Conservation (phyloP, 768 basidiomycete genomes). For the Auriculariales sp. region DNA sequence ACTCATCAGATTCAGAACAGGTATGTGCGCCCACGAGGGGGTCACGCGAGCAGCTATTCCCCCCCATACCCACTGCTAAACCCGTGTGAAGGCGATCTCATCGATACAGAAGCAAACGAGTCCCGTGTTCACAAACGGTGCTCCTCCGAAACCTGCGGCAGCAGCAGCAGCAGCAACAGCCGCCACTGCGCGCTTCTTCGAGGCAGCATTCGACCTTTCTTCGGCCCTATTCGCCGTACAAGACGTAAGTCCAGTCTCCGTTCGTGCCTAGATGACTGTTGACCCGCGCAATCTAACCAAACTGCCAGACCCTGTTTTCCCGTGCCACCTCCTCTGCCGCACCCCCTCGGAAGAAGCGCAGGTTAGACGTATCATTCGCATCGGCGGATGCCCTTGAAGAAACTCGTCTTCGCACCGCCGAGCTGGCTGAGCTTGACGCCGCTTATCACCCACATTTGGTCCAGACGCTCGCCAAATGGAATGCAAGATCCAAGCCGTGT, state of each 20-base stretch:
- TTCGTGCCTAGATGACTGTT: not conserved
- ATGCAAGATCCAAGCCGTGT: conserved; percentile 85
- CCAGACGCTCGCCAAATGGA: conserved; percentile 86
- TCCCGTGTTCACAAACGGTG: too few species aligned
- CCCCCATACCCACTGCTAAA: too few species aligned
- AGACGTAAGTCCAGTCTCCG: conserved; percentile 30
- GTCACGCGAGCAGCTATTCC: too few species aligned
- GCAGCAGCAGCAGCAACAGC: too few species aligned
- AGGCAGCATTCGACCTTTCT: conserved; percentile 44
- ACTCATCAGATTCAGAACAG: too few species aligned
- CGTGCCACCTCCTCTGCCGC: not conserved
- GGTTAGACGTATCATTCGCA: conserved; percentile 28
- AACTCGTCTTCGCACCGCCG: conserved; percentile 21
- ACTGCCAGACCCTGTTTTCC: not conserved
- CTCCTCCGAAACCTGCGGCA: too few species aligned
- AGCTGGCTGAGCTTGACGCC: conserved; percentile 33
- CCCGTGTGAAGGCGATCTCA: too few species aligned
- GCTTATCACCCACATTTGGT: conserved; percentile 57
- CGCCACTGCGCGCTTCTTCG: conserved; percentile 40
- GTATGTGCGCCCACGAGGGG: too few species aligned
- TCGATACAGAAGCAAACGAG: too few species aligned
- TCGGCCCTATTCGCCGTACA: conserved; percentile 57
- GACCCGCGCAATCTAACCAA: not conserved
- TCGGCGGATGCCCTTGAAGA: not conserved
- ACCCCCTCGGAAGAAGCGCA: conserved; percentile 19